Base-by-base conservation (phyloP, 2,329 filamentous ascomycete genomes). In the Talaromyces piceae region DNA sequence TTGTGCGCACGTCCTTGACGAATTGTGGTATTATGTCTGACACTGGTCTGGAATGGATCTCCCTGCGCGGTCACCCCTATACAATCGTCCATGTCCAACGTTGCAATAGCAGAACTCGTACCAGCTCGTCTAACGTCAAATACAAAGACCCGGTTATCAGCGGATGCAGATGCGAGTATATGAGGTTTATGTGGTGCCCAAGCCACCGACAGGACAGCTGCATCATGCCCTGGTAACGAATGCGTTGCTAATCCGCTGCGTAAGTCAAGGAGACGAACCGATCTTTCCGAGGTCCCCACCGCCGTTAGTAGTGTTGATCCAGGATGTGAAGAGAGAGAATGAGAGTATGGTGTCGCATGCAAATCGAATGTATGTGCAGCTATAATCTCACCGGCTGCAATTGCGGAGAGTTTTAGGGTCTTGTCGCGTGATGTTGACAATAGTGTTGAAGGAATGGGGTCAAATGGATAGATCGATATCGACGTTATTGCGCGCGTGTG, bases 141-240 rank as follows among this genome's bases (percentile, higher is more conserved):
- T 30, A 96, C 74, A 20, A 90, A 81, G 2, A 91, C 82, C 8
- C 82, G 85, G 18, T 91, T 91, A 63, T 97, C 91, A 0, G 84
- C 81, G n/a, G 88, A 87, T 0, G 88, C 89, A 47, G 87, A 91
- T 8, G 86, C 88, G 2, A 97, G 78, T 3, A 94, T 75, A 62
- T 95, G 81, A 44, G 91, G 87, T 45, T 85, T 77, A 4, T 81
- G 79, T 0, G 91, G 91, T 51, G 88, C 91, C 93, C 93, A 97
- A 3, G 83, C 78, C 0, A 87, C 76, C 0, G 84, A 80, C 4
- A 89, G 71, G 1, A 89, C 78, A 4, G 84, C 81, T 0, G 82
- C 83, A 31, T 69, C 79, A 56, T 87, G 83, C 0, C 86, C 83
- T 1, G 84, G 77, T 26, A 91, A 74, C 1, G 83, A 81, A 62